Evolutionary conservation across 1,284 basidiomycete genomes (phyloP).

Genomic region (Tilletia indica): DNA sequence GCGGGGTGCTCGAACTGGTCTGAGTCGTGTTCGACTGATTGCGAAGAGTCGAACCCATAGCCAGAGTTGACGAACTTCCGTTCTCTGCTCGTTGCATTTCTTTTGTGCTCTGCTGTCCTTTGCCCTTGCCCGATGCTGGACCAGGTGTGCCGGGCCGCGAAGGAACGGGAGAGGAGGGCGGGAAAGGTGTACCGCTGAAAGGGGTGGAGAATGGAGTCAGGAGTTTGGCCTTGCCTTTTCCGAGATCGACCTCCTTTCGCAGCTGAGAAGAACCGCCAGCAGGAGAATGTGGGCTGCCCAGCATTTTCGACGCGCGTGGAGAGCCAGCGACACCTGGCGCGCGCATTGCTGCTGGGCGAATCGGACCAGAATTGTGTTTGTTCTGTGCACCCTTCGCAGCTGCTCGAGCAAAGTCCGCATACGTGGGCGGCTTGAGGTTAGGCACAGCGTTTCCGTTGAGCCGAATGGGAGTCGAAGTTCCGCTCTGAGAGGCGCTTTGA

Average conservation of each 20-base stretch:
- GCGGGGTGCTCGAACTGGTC: too few species aligned
- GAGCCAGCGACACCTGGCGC: background rate
- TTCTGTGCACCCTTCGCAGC: constrained; percentile 1
- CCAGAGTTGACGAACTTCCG: too few species aligned
- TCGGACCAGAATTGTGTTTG: background rate
- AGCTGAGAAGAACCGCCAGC: background rate
- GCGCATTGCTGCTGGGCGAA: background rate
- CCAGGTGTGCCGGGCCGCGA: constrained; percentile 11
- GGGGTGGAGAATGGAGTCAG: background rate
- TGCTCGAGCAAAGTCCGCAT: constrained; percentile 2
- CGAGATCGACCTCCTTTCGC: background rate
- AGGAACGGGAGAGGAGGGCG: background rate
- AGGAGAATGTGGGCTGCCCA: too few species aligned
- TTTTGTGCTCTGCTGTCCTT: background rate
- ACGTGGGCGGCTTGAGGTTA: background rate
- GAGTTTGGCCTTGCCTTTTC: constrained; percentile 8
- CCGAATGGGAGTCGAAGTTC: background rate
- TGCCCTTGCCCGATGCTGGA: background rate
- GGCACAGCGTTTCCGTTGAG: background rate
- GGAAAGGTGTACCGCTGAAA: constrained; percentile 4
- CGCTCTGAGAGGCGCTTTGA: background rate
- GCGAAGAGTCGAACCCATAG: too few species aligned
- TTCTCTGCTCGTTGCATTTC: background rate
- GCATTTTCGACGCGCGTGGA: too few species aligned
- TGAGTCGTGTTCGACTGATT: too few species aligned